phyloP scores from a whole-genome alignment of 2,329 filamentous ascomycete genomes.

The Stemphylium beticola region DNA sequence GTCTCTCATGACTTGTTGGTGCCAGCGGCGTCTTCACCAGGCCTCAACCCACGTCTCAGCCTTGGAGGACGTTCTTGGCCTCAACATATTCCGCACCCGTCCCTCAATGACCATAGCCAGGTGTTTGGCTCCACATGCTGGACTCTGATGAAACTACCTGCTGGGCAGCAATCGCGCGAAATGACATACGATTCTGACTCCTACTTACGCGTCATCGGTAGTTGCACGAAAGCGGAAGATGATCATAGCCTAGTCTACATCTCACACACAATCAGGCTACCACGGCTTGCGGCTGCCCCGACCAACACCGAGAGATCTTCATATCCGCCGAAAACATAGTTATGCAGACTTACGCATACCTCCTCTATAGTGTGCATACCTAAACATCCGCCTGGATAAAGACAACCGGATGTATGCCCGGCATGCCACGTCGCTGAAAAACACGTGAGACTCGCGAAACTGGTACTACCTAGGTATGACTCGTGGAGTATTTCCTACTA shows the following conservation, averaged over 20 bases:
- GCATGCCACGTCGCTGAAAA: background rate
- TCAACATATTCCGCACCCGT: background rate
- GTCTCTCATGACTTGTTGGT: background rate
- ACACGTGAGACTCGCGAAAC: background rate
- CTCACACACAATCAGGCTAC: background rate
- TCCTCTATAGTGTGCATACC: no score
- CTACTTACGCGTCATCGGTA: background rate
- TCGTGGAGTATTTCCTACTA: background rate
- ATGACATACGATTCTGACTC: background rate
- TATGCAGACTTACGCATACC: background rate
- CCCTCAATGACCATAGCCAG: background rate
- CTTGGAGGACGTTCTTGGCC: background rate
- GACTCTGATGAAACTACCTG: background rate
- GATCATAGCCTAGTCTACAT: background rate
- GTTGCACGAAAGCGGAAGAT: background rate
- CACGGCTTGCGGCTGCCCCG: background rate
- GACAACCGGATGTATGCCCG: background rate
- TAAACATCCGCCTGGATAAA: background rate
- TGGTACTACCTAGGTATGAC: background rate
- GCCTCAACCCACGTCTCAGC: background rate
- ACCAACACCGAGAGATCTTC: background rate
- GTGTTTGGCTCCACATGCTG: background rate
- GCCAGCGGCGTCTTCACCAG: background rate
- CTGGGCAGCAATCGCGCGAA: background rate
- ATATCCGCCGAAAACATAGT: background rate